These are phyloP conservation scores for Cucumis melo DNA, from an alignment of 306 rosid genomes.

Conservation along the genomic window DNA sequence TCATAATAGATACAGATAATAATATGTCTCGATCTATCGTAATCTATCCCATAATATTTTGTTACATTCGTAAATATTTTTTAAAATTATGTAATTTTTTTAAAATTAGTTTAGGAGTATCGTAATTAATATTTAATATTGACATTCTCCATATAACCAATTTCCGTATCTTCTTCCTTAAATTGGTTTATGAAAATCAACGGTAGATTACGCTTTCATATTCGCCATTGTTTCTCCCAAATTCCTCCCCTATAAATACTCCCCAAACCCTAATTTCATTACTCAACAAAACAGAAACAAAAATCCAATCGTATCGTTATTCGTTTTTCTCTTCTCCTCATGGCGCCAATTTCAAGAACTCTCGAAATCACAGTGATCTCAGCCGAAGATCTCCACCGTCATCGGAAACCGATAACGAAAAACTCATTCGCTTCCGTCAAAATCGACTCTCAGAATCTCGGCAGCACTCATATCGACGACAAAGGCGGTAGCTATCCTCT, in stretches of 20 bases:
- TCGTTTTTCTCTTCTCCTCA: neutral
- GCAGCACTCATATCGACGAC: conserved; percentile 15
- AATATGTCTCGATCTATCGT: too few relatives aligned
- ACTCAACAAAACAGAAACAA: too few relatives aligned
- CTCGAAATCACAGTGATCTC: conserved; percentile 50
- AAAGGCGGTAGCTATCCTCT: conserved; percentile 37
- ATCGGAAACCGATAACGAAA: conserved; percentile 20
- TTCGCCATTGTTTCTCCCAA: neutral
- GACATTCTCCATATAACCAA: too few relatives aligned
- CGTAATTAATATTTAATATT: too few relatives aligned
- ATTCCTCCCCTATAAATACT: neutral
- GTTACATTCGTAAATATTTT: too few relatives aligned
- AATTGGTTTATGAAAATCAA: too few relatives aligned
- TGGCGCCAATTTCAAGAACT: conserved; percentile 11
- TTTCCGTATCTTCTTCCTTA: too few relatives aligned
- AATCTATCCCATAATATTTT: too few relatives aligned
- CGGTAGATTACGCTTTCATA: too few relatives aligned
- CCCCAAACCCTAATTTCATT: neutral
- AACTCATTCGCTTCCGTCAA: conserved; percentile 36
- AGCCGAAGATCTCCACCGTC: conserved; percentile 28
- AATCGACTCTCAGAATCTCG: conserved; percentile 3
- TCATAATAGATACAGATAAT: too few relatives aligned
- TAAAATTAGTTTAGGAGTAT: too few relatives aligned
- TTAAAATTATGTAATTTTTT: too few relatives aligned
- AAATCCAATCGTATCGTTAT: neutral